Evolutionary conservation across 2,329 filamentous ascomycete species (phyloP).

Genomic region (Fusarium sp.): DNA sequence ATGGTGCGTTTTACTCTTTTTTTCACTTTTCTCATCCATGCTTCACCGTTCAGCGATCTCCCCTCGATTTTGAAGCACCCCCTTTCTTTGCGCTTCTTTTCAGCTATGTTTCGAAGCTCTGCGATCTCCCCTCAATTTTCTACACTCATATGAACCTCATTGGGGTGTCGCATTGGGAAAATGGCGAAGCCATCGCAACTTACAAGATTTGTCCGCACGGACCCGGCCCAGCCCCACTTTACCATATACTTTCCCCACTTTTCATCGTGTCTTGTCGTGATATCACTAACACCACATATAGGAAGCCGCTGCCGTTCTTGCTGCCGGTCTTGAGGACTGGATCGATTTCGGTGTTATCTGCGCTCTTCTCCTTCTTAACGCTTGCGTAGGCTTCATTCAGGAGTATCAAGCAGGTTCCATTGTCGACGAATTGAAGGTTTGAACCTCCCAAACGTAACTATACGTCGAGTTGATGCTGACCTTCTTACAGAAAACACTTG

Average conservation of each 20-base stretch:
- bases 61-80: too few species aligned
- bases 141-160: too few species aligned
- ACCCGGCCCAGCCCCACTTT: not conserved
- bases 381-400: constrained; percentile 86
- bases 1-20: constrained; percentile 70
- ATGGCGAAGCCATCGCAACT: not conserved
- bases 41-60: too few species aligned
- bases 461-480: too few species aligned
- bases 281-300: constrained; percentile 45
- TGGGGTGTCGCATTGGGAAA: too few species aligned
- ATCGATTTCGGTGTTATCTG: constrained; percentile 95
- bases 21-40: not conserved
- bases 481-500: constrained; percentile 87
- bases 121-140: not conserved
- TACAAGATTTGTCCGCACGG: not conserved
- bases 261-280: not conserved
- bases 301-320: constrained; percentile 78
- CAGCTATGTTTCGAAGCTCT: not conserved
- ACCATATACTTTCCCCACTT: not conserved
- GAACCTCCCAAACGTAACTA: too few species aligned
- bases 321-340: constrained; percentile 88
- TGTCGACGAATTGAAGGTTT: too few species aligned
- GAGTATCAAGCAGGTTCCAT: constrained; percentile 71
- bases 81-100: not conserved
- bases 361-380: constrained; percentile 85